phyloP scores from a whole-genome alignment of 306 rosid genomes.

The Trifolium fragiferum region DNA sequence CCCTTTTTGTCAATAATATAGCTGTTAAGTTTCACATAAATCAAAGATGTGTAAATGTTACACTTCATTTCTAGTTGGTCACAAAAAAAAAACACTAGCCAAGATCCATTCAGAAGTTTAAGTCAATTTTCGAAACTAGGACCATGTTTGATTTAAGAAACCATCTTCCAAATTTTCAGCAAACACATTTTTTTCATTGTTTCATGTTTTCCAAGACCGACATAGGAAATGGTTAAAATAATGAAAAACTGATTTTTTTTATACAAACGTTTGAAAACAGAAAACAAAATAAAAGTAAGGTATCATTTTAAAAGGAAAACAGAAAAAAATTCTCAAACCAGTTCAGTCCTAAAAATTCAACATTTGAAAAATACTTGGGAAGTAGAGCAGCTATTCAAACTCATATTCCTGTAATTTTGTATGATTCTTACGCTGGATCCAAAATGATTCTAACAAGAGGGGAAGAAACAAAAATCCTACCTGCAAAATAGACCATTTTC shows the following conservation, averaged over 20 bases:
- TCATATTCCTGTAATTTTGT: background rate
- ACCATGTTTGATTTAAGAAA: background rate
- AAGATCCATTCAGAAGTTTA: constrained; percentile 1
- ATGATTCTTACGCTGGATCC: constrained; percentile 31
- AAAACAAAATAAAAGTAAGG: background rate
- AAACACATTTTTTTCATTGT: background rate
- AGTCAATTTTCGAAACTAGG: constrained; percentile 19
- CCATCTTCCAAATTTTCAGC: background rate
- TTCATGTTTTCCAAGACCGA: constrained; percentile 14
- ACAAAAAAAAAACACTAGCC: constrained; percentile 1
- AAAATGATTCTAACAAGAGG: constrained; percentile 11
- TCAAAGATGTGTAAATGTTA: constrained; percentile 28
- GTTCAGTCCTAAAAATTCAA: background rate
- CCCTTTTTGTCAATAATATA: background rate
- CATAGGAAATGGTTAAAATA: background rate
- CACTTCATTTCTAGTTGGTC: constrained; percentile 5
- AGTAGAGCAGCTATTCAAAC: background rate
- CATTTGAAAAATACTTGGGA: constrained; percentile 27
- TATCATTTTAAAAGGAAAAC: background rate
- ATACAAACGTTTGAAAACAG: background rate
- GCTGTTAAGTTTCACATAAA: constrained; percentile 18
- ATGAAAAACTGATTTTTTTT: background rate
- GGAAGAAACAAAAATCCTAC: constrained; percentile 48
- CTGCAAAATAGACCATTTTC: constrained; percentile 90
- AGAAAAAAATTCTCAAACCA: background rate